Evolutionary conservation across 2,329 filamentous ascomycete species (phyloP).

Genomic region (Fusarium vanettenii): DNA sequence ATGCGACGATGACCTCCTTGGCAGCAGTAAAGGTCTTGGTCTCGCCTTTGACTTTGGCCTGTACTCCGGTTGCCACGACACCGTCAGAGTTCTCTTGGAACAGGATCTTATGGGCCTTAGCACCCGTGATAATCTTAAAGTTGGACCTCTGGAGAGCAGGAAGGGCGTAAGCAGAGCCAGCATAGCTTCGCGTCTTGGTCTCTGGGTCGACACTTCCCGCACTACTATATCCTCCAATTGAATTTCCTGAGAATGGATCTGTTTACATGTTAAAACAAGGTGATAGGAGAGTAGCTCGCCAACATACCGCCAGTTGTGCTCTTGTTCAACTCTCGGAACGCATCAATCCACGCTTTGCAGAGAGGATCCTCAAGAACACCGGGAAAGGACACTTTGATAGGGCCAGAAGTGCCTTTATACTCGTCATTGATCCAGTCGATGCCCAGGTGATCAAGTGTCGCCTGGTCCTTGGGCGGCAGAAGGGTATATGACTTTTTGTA

Average conservation of each 20-base stretch:
- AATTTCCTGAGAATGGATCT: neutral
- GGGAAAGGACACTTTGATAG: neutral
- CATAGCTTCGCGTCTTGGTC: neutral
- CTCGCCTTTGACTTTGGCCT: neutral
- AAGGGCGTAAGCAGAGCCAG: neutral
- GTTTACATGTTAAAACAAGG: neutral
- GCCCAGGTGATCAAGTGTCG: neutral
- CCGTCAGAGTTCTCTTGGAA: neutral
- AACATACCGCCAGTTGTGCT: neutral
- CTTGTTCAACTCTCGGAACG: neutral
- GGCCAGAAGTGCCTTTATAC: neutral
- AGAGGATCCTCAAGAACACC: neutral
- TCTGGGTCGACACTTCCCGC: neutral
- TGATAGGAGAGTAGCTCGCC: neutral
- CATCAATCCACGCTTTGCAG: neutral
- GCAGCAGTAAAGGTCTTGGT: neutral
- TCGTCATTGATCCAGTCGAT: neutral
- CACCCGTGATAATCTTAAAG: neutral
- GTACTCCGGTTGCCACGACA: neutral
- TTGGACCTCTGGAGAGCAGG: neutral
- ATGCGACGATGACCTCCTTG: neutral
- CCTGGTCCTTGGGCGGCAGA: neutral
- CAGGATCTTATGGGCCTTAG: neutral
- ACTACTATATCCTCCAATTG: neutral
- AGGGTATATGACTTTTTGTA: neutral